Conservation (phyloP, 139 green algal species). For the Haematococcus lacustris region DNA sequence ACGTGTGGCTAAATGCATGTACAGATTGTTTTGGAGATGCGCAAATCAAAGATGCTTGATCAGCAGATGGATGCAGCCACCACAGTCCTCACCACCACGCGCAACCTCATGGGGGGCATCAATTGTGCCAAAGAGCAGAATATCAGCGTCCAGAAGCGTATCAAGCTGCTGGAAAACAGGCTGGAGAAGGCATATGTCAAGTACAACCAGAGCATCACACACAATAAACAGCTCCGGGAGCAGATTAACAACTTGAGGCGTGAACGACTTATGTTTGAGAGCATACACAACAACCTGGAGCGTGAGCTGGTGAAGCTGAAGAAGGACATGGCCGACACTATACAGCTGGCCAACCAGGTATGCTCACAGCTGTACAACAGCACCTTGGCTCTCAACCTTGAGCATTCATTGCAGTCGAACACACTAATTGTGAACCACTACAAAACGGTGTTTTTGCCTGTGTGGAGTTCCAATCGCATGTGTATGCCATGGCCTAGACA, state of each 20-base stretch:
- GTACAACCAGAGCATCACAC: conserved; percentile 66
- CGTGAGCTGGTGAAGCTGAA: conserved; percentile 64
- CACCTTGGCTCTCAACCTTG: no score
- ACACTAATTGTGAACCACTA: no score
- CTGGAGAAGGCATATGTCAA: conserved; percentile 74
- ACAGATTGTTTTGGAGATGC: conserved; percentile 62
- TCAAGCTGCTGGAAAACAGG: conserved; percentile 78
- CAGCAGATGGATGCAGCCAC: conserved; percentile 25
- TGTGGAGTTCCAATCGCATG: no score
- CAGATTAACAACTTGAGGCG: conserved; percentile 80
- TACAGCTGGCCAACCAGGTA: conserved; percentile 44
- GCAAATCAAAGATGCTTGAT: conserved; percentile 48
- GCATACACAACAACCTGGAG: conserved; percentile 75
- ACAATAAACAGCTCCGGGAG: conserved; percentile 71
- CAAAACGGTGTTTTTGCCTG: no score
- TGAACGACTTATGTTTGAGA: conserved; percentile 83
- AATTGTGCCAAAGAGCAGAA: conserved; percentile 59
- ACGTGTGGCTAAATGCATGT: conserved; percentile 15
- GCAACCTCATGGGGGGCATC: conserved; percentile 71
- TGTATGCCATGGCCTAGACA: no score
- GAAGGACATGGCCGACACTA: conserved; percentile 72
- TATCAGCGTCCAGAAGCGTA: conserved; percentile 51
- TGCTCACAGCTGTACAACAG: no score
- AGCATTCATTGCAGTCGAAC: no score
- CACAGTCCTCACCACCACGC: conserved; percentile 32